Evolutionary conservation across 1,284 basidiomycete genomes (phyloP), one percentile per base, ranked within the genome.

Genomic region (Puccinia horiana): DNA sequence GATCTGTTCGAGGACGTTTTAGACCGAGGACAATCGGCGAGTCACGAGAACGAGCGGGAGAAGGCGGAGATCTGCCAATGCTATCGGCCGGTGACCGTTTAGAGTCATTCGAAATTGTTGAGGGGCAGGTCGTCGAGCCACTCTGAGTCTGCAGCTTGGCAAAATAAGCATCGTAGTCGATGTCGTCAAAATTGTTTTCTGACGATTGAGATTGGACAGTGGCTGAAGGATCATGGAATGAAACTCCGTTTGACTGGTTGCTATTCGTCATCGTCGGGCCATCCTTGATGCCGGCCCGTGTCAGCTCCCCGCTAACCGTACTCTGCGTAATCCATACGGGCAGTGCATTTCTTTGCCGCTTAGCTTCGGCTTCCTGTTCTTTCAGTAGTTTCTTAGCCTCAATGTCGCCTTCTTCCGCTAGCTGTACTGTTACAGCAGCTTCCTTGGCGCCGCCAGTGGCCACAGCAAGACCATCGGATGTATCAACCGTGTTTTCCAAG

Each of bases 301-400:
- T 82, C 32, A 76, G 47, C 63, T 75, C 80, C 11, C 80, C 80
- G 32, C 63, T 82, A 11, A 82, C 80, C 16, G 80, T 82, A 76
- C 80, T 82, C 67, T 82, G 80, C 20, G 73, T 63, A 47, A 82
- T 82, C 80, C 80, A 82, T 14, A 82, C 63, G 37, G 80, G 80
- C 2, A 82, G 47, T n/a, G 80, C 80, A 40, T 82, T 82, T 6
- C 73, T 73, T 58, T 82, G 80, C 12, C 80, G 80, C 44, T 82
- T 82, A 26, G 80, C 80, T 47, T 82, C 61, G 9, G 80, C 80
- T 54, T 82, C 58, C 52, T 82, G 73, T 54, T 76, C 80, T 56
- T 67, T 26, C 8, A 82, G 52, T 11, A n/a, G 61, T 6, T 74
- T 73, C 56, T 82, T 82, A 18, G 73, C 61, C 23, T 82, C 80